Base-by-base conservation (phyloP, 495 filamentous ascomycete species). In the Beverwykella pulmonaria region DNA sequence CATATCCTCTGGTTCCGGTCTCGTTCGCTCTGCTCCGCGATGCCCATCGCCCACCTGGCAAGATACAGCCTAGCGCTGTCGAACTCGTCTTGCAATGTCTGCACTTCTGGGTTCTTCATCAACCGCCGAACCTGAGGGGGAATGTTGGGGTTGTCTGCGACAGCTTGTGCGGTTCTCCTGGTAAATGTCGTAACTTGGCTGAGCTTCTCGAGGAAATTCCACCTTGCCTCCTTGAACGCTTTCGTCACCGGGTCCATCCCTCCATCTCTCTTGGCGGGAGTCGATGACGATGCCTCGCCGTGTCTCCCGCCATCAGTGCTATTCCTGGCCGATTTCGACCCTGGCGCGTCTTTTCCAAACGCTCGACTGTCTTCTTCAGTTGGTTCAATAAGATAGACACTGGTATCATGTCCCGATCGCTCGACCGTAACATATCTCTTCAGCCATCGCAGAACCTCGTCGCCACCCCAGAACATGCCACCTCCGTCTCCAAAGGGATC, bases 151-250 rank as follows among this genome's bases (percentile, higher is more conserved):
- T 95, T 96, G 17, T 98, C 93, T 22, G 91, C 84, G 36, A 97
- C 87, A 32, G 95, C 91, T 71, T 96, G 91, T 1, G 93, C 95
- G 1, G 95, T 96, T 63, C 93, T 83, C 60, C 92, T 82, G 0
- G 95, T 96, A 70, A 97, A 96, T 0, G 91, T 97, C 1, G 95
- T 98, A 23, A 98, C 95, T 74, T 96, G 92, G 78, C 91, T 93
- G 60, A 98, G 86, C 75, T 92, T 91, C 78, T 98, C 93, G 74
- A 98, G 81, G 50, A 98, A 87, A 63, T 90, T 96, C 94, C 94
- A 98, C 55, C 92, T 84, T 1, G 95, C 92, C 77, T 98, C 93
- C 75, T 98, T 98, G 65, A 97, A 81, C 25, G 92, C 92, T 79
- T 96, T 96, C 69, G 89, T 92, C 47, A 98, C 86, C 0, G 94